These are phyloP conservation scores for Termitomyces sp. DNA, from an alignment of 768 basidiomycete species.

Conservation along the genomic window DNA sequence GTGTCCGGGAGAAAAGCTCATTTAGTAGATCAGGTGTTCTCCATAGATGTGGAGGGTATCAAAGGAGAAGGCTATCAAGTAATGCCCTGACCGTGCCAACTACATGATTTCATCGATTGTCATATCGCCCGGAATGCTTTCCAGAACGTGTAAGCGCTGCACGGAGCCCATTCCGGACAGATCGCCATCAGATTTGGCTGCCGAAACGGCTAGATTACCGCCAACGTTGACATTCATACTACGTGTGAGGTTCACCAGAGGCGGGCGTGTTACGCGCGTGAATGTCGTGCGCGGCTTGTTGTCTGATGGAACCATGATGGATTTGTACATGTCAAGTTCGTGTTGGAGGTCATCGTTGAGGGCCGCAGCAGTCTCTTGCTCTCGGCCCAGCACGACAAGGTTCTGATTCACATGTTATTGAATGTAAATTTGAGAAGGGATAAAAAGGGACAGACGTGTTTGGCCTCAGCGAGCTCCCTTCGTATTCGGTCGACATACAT, in stretches of 20 bases:
- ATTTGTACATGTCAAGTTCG: constrained; percentile 58
- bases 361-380: constrained; percentile 38
- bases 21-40: neutral
- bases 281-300: constrained; percentile 50
- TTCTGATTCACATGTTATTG: constrained; percentile 26
- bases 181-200: neutral
- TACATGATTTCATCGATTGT: constrained; percentile 38
- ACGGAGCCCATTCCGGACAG: constrained; percentile 2
- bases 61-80: neutral
- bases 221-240: constrained; percentile 23
- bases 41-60: constrained; percentile 1
- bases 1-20: too few species aligned
- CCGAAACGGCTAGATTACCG: neutral
- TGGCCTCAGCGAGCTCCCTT: constrained; percentile 70
- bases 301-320: constrained; percentile 41
- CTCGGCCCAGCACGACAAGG: constrained; percentile 39
- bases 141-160: constrained; percentile 17
- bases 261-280: constrained; percentile 43
- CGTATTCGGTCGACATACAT: constrained; percentile 83
- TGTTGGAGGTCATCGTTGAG: constrained; percentile 41
- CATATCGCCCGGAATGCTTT: constrained; percentile 40
- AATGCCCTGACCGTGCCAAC: neutral
- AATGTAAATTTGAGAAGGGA: neutral
- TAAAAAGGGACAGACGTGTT: constrained; percentile 53
- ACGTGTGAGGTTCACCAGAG: constrained; percentile 37